phyloP scores from a whole-genome alignment of 805 yeast species.

The Pichia exigua region DNA sequence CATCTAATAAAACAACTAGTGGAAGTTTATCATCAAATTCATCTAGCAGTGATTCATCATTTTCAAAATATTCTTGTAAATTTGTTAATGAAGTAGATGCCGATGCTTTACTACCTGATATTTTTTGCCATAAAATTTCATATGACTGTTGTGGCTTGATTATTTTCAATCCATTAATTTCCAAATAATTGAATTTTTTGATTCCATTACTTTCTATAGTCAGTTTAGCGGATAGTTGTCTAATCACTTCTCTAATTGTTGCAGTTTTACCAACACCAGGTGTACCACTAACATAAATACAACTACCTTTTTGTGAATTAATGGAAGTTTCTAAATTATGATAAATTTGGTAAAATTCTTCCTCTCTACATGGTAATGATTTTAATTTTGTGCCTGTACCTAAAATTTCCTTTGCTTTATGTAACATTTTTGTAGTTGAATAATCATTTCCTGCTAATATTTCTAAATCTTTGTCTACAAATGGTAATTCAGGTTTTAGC shows the following conservation, averaged over 20 bases:
- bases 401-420: constrained; percentile 33
- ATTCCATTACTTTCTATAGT: constrained; percentile 15
- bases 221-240: constrained; percentile 41
- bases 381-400: constrained; percentile 34
- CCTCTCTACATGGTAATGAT: constrained; percentile 78
- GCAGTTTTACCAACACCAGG: constrained; percentile 99
- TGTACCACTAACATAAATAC: constrained; percentile 89
- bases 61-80: constrained; percentile 62
- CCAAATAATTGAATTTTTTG: constrained; percentile 59
- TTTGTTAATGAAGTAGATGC: constrained; percentile 57
- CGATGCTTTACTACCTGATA: constrained; percentile 52
- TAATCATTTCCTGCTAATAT: constrained; percentile 9
- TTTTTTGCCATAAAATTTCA: constrained; percentile 71
- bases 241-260: constrained; percentile 78
- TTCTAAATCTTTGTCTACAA: constrained; percentile 4
- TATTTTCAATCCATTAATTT: constrained; percentile 85
- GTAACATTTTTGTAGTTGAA: constrained; percentile 19
- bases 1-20: constrained; percentile 78
- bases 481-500: constrained; percentile 9
- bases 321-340: constrained; percentile 65
- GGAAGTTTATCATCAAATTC: constrained; percentile 33
- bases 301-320: constrained; percentile 63
- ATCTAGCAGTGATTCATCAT: not conserved
- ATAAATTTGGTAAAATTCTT: constrained; percentile 67
- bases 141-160: constrained; percentile 75